These are phyloP conservation scores for Talaromyces borbonicus DNA, from an alignment of 495 filamentous ascomycete genomes.

Conservation along the genomic window DNA sequence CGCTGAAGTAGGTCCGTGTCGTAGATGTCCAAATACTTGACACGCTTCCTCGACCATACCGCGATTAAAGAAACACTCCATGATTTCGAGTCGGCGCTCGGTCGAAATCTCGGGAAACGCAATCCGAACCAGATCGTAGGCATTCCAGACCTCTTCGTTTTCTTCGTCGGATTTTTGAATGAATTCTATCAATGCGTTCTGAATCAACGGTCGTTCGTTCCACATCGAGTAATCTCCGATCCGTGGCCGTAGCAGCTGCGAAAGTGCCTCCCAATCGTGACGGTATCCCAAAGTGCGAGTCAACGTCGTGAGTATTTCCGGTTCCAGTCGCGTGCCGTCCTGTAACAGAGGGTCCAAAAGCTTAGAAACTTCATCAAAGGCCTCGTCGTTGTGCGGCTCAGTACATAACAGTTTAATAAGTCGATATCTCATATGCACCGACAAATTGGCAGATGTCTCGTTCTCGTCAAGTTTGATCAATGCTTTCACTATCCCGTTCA, in stretches of 20 bases:
- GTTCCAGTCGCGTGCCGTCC: slow-evolving; percentile 54
- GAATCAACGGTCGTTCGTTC: slow-evolving; percentile 53
- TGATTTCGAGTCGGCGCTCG: slow-evolving; percentile 55
- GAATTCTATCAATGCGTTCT: slow-evolving; percentile 53
- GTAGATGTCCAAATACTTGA: slow-evolving; percentile 85
- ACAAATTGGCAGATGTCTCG: slow-evolving; percentile 40
- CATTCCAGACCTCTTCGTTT: slow-evolving; percentile 62
- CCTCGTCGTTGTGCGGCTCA: slow-evolving; percentile 34
- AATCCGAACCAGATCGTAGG: slow-evolving; percentile 64
- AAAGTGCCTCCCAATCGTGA: slow-evolving; percentile 62
- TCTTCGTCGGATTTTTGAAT: slow-evolving; percentile 50
- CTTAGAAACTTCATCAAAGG: slow-evolving; percentile 58
- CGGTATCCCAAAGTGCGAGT: slow-evolving; percentile 59
- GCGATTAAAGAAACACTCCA: slow-evolving; percentile 74
- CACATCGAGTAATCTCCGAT: slow-evolving; percentile 48
- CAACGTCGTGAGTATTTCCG: slow-evolving; percentile 62
- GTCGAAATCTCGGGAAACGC: slow-evolving; percentile 67
- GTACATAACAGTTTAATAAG: slow-evolving; percentile 65
- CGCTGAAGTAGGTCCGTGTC: slow-evolving; percentile 44
- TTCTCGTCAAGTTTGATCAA: slow-evolving; percentile 51
- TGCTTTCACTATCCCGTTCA: slow-evolving; percentile 52
- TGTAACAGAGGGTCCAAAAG: slow-evolving; percentile 68
- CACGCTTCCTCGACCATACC: slow-evolving; percentile 70
- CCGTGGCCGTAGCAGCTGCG: slow-evolving; percentile 62
- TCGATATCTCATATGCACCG: slow-evolving; percentile 58